phyloP scores from a whole-genome alignment of 495 filamentous ascomycete genomes.

The Xylaria telfairii region DNA sequence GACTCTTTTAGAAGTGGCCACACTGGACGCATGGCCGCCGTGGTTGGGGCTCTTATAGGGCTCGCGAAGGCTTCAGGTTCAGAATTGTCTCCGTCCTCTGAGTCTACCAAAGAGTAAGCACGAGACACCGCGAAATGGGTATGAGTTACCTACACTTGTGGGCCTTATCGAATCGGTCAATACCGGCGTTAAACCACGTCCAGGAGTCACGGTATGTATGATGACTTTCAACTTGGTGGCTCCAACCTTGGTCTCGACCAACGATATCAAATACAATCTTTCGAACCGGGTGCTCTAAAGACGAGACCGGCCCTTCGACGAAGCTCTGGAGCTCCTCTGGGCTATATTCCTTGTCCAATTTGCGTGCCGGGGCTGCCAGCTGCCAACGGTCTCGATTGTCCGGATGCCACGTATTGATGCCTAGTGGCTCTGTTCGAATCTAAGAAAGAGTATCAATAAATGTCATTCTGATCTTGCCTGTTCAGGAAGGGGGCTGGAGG shows the following conservation, averaged over 20 bases:
- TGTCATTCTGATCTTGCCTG: neutral
- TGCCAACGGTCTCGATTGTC: slow-evolving; percentile 29
- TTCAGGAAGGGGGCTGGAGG: too few species aligned
- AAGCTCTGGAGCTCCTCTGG: slow-evolving; percentile 39
- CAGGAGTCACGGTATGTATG: slow-evolving; percentile 63
- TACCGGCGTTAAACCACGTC: slow-evolving; percentile 75
- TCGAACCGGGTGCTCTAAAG: slow-evolving; percentile 53
- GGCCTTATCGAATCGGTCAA: slow-evolving; percentile 50
- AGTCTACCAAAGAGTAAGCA: slow-evolving; percentile 24
- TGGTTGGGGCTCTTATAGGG: slow-evolving; percentile 21
- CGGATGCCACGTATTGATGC: slow-evolving; percentile 40
- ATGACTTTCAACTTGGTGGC: slow-evolving; percentile 39
- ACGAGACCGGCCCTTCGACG: slow-evolving; percentile 36
- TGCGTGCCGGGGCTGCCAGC: slow-evolving; percentile 24
- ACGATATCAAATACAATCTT: slow-evolving; percentile 69
- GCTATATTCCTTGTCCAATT: slow-evolving; percentile 39
- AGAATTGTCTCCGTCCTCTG: slow-evolving; percentile 15
- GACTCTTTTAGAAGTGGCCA: slow-evolving; percentile 29
- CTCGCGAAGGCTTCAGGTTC: neutral
- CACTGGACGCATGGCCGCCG: slow-evolving; percentile 36
- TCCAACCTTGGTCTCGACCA: slow-evolving; percentile 73
- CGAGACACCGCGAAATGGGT: neutral
- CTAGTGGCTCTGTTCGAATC: slow-evolving; percentile 52
- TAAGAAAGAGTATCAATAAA: slow-evolving; percentile 28
- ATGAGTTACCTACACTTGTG: slow-evolving; percentile 29